Base-by-base conservation (phyloP, 495 filamentous ascomycete species). In the Xylaria palmicola region DNA sequence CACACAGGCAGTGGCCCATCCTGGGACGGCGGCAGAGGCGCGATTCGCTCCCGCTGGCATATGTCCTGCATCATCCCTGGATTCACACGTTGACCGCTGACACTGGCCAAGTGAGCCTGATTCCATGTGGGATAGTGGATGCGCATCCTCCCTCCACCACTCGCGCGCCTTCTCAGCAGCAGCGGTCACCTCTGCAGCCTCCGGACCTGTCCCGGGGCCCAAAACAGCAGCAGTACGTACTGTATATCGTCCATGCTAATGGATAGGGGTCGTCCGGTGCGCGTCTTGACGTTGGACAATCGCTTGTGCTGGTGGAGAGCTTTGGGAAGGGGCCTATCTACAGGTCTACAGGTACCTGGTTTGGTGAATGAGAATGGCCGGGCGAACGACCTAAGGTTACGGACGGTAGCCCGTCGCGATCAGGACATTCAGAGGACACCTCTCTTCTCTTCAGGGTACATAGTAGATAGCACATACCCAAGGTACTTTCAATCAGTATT, bases 11-110 rank as follows among this genome's bases (percentile, higher is more conserved):
- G 7, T 36, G 29, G 24, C n/a, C 9, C 53, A 55, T 30, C 59
- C 40, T 55, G 59, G 50, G 49, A 54, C 59, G 30, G 56, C 59
- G 59, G 59, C 50, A 66, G 50, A 34, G 61, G 41, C 56, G 36
- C 54, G 56, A 49, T 59, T 66, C 59, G 52, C 61, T 65, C 59
- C 56, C 54, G 67, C 53, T 62, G 22, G 49, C 36, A 62, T 50
- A 59, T 65, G 62, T 65, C 56, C 60, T 65, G 58, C 57, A 64
- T 61, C 13, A 62, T 44, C 61, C 65, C 52, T 65, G 63, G 61
- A 62, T 61, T 63, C 69, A 67, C 63, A 69, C 68, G 66, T 71
- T 69, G 66, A 69, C 64, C 67, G 56, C 62, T 61, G 60, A 62
- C 22, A 64, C 63, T 69, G 68, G 68, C 48, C 62, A 51, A 49